Conservation (phyloP, 2,329 filamentous ascomycete genomes). For the Coniochaeta pulveracea region DNA sequence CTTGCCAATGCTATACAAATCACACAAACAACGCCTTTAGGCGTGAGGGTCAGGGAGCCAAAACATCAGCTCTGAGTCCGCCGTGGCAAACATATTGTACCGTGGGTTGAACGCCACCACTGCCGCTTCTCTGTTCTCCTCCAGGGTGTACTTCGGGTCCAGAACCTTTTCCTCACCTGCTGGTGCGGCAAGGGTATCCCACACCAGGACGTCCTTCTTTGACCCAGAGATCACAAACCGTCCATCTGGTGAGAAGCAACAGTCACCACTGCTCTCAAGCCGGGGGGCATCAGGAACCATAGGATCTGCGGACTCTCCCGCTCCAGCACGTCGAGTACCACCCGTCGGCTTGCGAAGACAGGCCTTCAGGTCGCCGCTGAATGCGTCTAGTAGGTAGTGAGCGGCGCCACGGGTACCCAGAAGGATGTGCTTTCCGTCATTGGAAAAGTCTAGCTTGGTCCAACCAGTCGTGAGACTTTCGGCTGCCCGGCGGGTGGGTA, state of each 20-base stretch:
- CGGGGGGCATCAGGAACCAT: slow-evolving; percentile 19
- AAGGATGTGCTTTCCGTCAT: slow-evolving; percentile 82
- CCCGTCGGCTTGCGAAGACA: slow-evolving; percentile 53
- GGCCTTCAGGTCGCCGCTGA: slow-evolving; percentile 68
- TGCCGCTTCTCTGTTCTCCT: slow-evolving; percentile 57
- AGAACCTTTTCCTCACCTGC: slow-evolving; percentile 43
- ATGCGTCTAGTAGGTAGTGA: slow-evolving; percentile 90
- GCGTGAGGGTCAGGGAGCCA: slow-evolving; percentile 62
- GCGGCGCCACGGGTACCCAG: slow-evolving; percentile 74
- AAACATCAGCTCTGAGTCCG: slow-evolving; percentile 72
- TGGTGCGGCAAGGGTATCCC: slow-evolving; percentile 60
- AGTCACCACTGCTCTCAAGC: slow-evolving; percentile 59
- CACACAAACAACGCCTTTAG: no score
- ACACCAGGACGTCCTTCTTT: slow-evolving; percentile 65
- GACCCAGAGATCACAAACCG: slow-evolving; percentile 78
- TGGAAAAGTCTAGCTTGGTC: slow-evolving; percentile 91
- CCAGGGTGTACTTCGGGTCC: slow-evolving; percentile 51
- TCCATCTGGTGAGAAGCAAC: slow-evolving; percentile 82
- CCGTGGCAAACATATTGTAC: slow-evolving; percentile 84
- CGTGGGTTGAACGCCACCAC: slow-evolving; percentile 82
- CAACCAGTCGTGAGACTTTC: slow-evolving; percentile 59
- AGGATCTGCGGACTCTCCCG: slow-evolving; percentile 35
- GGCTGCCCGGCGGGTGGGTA: slow-evolving; percentile 33
- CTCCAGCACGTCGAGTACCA: slow-evolving; percentile 38
- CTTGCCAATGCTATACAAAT: no score